phyloP scores from a whole-genome alignment of 257 asterid species.

The Forsythia suspensa region DNA sequence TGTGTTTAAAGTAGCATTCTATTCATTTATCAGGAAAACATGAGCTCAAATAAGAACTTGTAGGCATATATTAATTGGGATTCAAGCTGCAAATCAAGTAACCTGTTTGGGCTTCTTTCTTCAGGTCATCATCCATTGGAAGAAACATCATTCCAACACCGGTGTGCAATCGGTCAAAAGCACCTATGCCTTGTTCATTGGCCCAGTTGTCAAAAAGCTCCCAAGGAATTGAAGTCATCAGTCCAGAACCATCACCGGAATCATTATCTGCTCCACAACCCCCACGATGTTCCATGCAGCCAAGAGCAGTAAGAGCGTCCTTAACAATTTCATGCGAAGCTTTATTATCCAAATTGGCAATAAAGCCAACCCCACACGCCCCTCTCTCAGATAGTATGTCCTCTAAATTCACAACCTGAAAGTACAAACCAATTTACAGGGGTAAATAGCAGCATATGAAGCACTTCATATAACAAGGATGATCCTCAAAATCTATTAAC shows the following conservation, averaged over 20 bases:
- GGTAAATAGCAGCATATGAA: slow-evolving; percentile 8
- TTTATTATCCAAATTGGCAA: slow-evolving; percentile 87
- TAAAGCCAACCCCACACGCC: slow-evolving; percentile 98
- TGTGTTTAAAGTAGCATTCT: not conserved
- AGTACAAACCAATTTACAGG: slow-evolving; percentile 4
- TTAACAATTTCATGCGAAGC: slow-evolving; percentile 71
- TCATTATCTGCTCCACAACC: slow-evolving; percentile 99
- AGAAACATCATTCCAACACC: slow-evolving; percentile 97
- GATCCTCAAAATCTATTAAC: not conserved
- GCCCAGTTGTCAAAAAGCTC: slow-evolving; percentile 91
- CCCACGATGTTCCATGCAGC: slow-evolving; percentile 99
- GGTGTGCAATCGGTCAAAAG: slow-evolving; percentile 78
- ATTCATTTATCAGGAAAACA: slow-evolving; percentile 9
- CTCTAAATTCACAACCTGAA: slow-evolving; percentile 84
- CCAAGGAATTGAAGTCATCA: slow-evolving; percentile 98
- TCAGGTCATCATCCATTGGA: slow-evolving; percentile 66
- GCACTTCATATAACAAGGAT: slow-evolving; percentile 14
- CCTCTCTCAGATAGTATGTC: slow-evolving; percentile 91
- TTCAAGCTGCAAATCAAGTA: slow-evolving; percentile 23
- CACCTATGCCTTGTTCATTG: slow-evolving; percentile 61
- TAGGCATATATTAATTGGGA: not conserved
- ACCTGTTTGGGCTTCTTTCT: slow-evolving; percentile 82
- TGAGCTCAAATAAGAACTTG: not conserved
- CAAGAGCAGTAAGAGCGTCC: slow-evolving; percentile 96
- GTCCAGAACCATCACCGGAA: slow-evolving; percentile 98